A percentile compares a stretch with the other conserved stretches of the same genome.
Evolutionary conservation across 2,329 filamentous ascomycete species (phyloP).

Genomic region (Fusarium sp.): DNA sequence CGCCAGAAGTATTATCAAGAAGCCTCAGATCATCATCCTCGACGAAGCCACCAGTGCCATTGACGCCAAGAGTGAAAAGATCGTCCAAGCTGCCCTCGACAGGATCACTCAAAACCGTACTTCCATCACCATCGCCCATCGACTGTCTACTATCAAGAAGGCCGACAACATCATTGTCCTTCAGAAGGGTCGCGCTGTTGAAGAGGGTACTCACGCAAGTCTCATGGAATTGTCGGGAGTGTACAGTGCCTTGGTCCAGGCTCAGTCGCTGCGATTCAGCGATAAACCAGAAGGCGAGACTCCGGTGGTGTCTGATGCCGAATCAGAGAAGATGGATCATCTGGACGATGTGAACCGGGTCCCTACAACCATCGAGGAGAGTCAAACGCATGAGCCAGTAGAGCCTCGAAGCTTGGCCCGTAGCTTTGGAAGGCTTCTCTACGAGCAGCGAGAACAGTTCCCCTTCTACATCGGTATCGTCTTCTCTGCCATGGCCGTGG

Average conservation of each 20-base stretch:
- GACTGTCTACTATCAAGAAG: conserved; percentile 69
- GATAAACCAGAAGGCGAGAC: background rate
- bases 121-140: conserved; percentile 74
- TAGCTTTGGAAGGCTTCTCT: conserved; percentile 36
- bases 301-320: background rate
- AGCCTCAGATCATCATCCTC: conserved; percentile 71
- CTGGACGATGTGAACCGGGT: background rate
- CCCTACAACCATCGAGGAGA: rapidly evolving
- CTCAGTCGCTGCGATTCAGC: conserved; percentile 28
- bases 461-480: conserved; percentile 40
- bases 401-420: conserved; percentile 10
- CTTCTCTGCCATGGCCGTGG: conserved; percentile 41
- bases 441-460: conserved; percentile 39
- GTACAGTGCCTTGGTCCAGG: conserved; percentile 40
- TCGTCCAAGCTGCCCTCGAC: conserved; percentile 59
- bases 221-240: conserved; percentile 59
- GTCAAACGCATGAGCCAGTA: background rate
- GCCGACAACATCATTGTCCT: conserved; percentile 76
- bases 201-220: conserved; percentile 71
- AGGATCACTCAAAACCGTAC: conserved; percentile 60
- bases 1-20: conserved; percentile 64
- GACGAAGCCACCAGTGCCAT: conserved; percentile 75
- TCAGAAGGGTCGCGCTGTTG: conserved; percentile 67
- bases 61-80: conserved; percentile 52
- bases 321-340: background rate